A percentile compares a stretch with the other conserved stretches of the same genome.
These are phyloP conservation scores for Trichocomaceae sp. DNA, from an alignment of 2,329 filamentous ascomycete genomes.

Conservation along the genomic window DNA sequence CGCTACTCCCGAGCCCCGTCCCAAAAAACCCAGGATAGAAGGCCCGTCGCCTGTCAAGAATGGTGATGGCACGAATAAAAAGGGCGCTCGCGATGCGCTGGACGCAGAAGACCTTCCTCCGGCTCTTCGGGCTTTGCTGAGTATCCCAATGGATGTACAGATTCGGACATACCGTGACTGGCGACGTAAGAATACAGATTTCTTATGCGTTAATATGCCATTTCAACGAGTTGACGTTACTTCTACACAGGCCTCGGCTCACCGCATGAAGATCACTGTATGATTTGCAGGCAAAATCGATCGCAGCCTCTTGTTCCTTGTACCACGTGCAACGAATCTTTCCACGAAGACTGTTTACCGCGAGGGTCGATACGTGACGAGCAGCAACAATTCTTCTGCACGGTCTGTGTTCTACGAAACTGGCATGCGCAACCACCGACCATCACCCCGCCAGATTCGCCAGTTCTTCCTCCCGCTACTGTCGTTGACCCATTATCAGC, in stretches of 20 bases:
- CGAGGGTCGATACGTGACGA: conserved; percentile 3
- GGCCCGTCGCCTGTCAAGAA: background rate
- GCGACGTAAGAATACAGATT: conserved; percentile 6
- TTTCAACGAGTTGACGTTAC: background rate
- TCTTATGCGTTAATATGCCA: background rate
- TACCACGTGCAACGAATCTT: conserved; percentile 8
- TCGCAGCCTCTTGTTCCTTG: conserved; percentile 9
- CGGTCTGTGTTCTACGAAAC: conserved; percentile 11
- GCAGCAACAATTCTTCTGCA: conserved; percentile 10
- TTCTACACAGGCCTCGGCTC: conserved; percentile 10
- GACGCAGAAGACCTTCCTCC: background rate
- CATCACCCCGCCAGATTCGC: conserved; percentile 14
- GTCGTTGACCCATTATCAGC: background rate
- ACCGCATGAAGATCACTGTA: conserved; percentile 12
- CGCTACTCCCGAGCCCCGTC: conserved; percentile 4
- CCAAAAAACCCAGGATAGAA: conserved; percentile 11
- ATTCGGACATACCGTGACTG: conserved; percentile 13
- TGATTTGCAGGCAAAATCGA: conserved; percentile 9
- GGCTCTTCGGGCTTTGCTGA: background rate
- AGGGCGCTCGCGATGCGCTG: background rate
- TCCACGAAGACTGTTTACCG: conserved; percentile 12
- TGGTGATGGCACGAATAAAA: background rate
- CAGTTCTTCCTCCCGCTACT: background rate
- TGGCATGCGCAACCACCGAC: conserved; percentile 13
- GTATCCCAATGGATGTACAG: conserved; percentile 4